Evolutionary conservation across 805 yeast genomes (phyloP).

Genomic region (Zygoascus tannicola): DNA sequence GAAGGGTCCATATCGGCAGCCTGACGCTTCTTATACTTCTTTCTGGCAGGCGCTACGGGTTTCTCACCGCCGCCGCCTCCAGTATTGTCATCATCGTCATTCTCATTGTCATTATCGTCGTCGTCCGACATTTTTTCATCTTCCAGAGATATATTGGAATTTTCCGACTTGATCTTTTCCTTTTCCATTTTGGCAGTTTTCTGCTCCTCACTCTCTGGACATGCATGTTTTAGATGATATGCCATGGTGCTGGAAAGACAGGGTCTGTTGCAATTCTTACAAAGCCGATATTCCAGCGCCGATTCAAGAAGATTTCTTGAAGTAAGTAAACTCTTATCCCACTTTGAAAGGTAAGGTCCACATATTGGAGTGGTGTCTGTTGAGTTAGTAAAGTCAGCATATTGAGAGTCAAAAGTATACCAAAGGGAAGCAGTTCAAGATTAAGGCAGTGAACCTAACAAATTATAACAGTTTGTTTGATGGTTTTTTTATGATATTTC

Average conservation of each 20-base stretch:
- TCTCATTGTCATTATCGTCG: conserved; percentile 1
- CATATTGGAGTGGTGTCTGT: background rate
- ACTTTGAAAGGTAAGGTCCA: conserved; percentile 7
- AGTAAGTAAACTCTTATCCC: conserved; percentile 22
- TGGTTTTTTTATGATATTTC: too few species aligned
- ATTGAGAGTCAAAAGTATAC: too few species aligned
- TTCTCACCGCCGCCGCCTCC: background rate
- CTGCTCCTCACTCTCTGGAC: conserved; percentile 4
- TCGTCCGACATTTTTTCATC: background rate
- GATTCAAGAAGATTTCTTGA: conserved; percentile 21
- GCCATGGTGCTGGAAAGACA: conserved; percentile 16
- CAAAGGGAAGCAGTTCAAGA: too few species aligned
- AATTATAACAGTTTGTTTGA: too few species aligned
- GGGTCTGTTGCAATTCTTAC: conserved; percentile 26
- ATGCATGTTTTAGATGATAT: conserved; percentile 13
- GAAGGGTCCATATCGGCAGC: conserved; percentile 2
- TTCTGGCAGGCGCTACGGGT: conserved; percentile 2
- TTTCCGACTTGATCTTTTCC: background rate
- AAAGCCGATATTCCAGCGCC: conserved; percentile 20
- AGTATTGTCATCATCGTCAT: background rate
- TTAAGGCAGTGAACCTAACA: too few species aligned
- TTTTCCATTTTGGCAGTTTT: background rate
- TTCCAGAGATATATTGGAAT: background rate
- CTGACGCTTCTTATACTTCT: conserved; percentile 9
- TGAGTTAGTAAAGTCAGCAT: too few species aligned